Evolutionary conservation across 108 stramenopile genomes (phyloP).

Genomic region (Stephanodiscus triporus): DNA sequence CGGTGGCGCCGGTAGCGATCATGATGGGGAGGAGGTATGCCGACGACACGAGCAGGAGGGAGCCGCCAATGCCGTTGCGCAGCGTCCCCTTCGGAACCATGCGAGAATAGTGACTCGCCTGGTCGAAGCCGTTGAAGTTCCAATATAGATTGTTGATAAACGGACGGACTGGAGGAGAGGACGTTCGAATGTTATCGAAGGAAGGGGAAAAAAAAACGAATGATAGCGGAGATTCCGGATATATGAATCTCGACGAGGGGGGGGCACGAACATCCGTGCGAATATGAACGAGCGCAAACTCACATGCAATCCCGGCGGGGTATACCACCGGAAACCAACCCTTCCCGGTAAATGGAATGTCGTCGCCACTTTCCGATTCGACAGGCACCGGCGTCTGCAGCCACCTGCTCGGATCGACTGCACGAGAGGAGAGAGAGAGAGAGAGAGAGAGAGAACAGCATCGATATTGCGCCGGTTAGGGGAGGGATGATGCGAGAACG

Average conservation of each 20-base stretch:
- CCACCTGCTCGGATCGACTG: constrained; percentile 60
- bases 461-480: no score
- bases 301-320: constrained; percentile 53
- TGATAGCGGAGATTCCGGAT: neutral
- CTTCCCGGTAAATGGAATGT: constrained; percentile 21
- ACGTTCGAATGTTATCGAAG: neutral
- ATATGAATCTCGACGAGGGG: neutral
- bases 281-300: constrained; percentile 11
- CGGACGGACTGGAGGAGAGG: constrained; percentile 27
- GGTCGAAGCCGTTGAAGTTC: constrained; percentile 73
- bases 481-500: no score
- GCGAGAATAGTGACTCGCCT: constrained; percentile 61
- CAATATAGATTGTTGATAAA: constrained; percentile 77
- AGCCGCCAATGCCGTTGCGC: constrained; percentile 41
- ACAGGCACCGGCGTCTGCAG: constrained; percentile 46
- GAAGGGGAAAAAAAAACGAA: neutral
- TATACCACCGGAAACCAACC: constrained; percentile 39
- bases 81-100: constrained; percentile 55
- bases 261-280: no score
- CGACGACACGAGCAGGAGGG: constrained; percentile 43
- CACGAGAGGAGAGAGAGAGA: no score
- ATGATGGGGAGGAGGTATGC: constrained; percentile 60
- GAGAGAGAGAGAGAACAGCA: no score
- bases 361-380: constrained; percentile 26
- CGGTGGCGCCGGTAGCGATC: constrained; percentile 50